These are phyloP conservation scores for Aspergillus viridinutans DNA, from an alignment of 2,329 filamentous ascomycete species.

Conservation along the genomic window DNA sequence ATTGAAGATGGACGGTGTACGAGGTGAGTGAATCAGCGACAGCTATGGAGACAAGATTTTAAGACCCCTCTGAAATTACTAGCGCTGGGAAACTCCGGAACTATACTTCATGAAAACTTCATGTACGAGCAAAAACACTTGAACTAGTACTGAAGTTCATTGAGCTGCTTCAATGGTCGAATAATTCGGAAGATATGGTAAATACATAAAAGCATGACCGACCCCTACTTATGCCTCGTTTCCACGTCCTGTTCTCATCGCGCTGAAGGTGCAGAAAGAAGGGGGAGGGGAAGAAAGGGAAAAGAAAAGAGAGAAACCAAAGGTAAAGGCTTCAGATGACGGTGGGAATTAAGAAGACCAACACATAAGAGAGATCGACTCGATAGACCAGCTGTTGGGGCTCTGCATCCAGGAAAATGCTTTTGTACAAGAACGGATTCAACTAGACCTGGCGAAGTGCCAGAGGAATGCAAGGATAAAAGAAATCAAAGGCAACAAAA, in stretches of 20 bases:
- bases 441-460: constrained; percentile 6
- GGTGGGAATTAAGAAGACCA: constrained; percentile 3
- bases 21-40: background rate
- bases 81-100: background rate
- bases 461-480: constrained; percentile 9
- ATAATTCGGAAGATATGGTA: constrained; percentile 21
- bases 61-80: background rate
- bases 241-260: constrained; percentile 8
- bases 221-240: constrained; percentile 12
- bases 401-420: constrained; percentile 18
- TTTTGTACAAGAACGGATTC: constrained; percentile 30
- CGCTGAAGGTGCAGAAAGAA: constrained; percentile 7
- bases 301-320: constrained; percentile 7
- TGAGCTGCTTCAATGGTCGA: constrained; percentile 6
- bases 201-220: constrained; percentile 13
- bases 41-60: background rate
- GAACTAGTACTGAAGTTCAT: constrained; percentile 4
- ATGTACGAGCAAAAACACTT: background rate
- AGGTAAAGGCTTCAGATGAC: background rate
- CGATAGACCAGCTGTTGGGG: constrained; percentile 6
- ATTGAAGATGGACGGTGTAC: background rate
- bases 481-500: constrained; percentile 1
- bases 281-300: constrained; percentile 7
- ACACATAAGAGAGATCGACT: constrained; percentile 9
- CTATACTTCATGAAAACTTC: background rate